Evolutionary conservation across 1,284 basidiomycete species (phyloP), one percentile per base, ranked within the genome.

Genomic region (Exobasidium rhododendri): DNA sequence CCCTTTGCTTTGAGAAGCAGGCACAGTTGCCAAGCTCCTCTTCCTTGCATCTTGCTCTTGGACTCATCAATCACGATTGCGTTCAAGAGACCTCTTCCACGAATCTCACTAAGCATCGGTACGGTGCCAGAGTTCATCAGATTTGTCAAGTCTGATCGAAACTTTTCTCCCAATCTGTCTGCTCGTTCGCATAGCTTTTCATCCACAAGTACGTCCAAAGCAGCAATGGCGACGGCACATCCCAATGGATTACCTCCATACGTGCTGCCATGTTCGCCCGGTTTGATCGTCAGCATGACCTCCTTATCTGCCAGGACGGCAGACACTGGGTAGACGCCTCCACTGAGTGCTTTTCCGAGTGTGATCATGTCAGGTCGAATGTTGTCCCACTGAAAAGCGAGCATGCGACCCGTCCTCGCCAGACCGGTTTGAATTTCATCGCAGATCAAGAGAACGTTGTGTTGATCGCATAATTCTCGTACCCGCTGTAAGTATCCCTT

Each of bases 231-330:
- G 11, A 97, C 91, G 20, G 96, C 94, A 71, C 92, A 96, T 10
- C 89, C 96, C 32, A 98, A 85, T 0, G 96, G 96, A 81, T 97
- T 97, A 44, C 91, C 91, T 60, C 56, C 71, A 62, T 76, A 78
- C 0, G 94, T 97, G 72, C 89, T 91, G n/a, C 94, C 93, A 75
- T 97, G 96, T 82, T 97, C 93, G 65, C 94, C 94, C n/a, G 94
- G 92, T 67, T 88, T 85, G 80, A 98, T 94, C 82, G 89, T 91
- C 30, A 94, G 87, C 92, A 98, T 97, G 66, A 98, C 82, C 31
- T 92, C 89, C 66, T 87, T 86, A 81, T 92, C 88, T 4, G 92
- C 89, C 30, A 98, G 85, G 11, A 97, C 94, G 14, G 91, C 92
- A 43, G 92, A 96, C 22, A 98, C 94, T 52, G 96, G 94, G 82